A percentile compares a stretch with the other conserved stretches of the same genome.
Conservation (phyloP, 2,329 filamentous ascomycete species). For the Trichophyton rubrum region DNA sequence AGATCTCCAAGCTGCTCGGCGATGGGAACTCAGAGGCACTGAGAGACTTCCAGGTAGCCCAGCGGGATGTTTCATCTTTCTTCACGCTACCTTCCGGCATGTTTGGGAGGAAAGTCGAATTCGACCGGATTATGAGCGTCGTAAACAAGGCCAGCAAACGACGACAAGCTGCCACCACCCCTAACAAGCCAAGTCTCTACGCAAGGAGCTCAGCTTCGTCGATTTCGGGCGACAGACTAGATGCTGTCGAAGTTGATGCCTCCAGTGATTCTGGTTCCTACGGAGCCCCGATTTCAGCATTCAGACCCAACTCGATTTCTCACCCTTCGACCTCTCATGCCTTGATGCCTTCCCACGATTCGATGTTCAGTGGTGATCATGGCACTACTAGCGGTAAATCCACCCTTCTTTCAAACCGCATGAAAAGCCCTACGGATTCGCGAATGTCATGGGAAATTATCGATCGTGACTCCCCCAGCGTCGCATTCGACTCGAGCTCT, state of each 20-base stretch:
- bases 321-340: slow-evolving; percentile 15
- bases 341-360: slow-evolving; percentile 22
- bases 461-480: slow-evolving; percentile 23
- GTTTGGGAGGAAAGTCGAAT: slow-evolving; percentile 66
- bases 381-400: slow-evolving; percentile 23
- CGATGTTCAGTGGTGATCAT: slow-evolving; percentile 25
- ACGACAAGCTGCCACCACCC: slow-evolving; percentile 36
- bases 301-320: slow-evolving; percentile 27
- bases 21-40: slow-evolving; percentile 62
- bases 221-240: slow-evolving; percentile 38
- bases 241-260: slow-evolving; percentile 39
- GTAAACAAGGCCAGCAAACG: slow-evolving; percentile 64
- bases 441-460: slow-evolving; percentile 23
- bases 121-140: slow-evolving; percentile 55
- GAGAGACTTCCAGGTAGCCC: slow-evolving; percentile 61
- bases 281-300: slow-evolving; percentile 19
- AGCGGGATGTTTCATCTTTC: slow-evolving; percentile 82
- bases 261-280: slow-evolving; percentile 44
- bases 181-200: slow-evolving; percentile 25
- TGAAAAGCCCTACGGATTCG: slow-evolving; percentile 28
- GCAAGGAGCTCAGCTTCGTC: slow-evolving; percentile 43
- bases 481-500: slow-evolving; percentile 11
- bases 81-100: slow-evolving; percentile 74
- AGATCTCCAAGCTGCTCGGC: slow-evolving; percentile 60
- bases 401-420: slow-evolving; percentile 17